Conservation (phyloP, 2,329 filamentous ascomycete genomes). For the Thielaviopsis musarum region DNA sequence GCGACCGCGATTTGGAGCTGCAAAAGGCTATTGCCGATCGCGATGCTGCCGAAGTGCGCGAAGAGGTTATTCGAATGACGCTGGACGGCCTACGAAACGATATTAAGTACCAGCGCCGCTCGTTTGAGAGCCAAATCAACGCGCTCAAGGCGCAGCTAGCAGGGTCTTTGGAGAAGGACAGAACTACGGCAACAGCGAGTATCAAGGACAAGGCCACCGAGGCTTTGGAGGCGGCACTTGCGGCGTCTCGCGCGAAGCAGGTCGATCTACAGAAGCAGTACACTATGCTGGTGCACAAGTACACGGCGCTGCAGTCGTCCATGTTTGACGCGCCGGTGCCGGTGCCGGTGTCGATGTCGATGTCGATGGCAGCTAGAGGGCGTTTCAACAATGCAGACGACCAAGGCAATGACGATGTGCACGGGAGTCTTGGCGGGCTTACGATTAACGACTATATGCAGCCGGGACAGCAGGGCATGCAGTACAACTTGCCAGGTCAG, state of each 20-base stretch:
- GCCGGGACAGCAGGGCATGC: not conserved
- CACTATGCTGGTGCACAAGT: conserved; percentile 31
- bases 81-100: conserved; percentile 35
- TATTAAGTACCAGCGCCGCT: conserved; percentile 22
- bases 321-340: conserved; percentile 20
- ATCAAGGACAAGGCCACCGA: not conserved
- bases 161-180: conserved; percentile 17
- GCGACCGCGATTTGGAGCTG: conserved; percentile 45
- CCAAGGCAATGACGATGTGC: not conserved
- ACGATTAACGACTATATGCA: not conserved
- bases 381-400: not conserved
- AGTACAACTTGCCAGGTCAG: not conserved
- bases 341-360: not conserved
- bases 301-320: conserved; percentile 33
- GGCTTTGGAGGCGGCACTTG: conserved; percentile 20
- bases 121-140: conserved; percentile 33
- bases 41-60: conserved; percentile 38
- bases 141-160: conserved; percentile 29
- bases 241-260: conserved; percentile 36
- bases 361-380: conserved; percentile 20
- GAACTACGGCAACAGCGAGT: not conserved
- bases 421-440: not conserved
- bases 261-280: conserved; percentile 36
- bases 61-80: conserved; percentile 41
- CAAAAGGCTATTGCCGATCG: conserved; percentile 40